A percentile compares a stretch with the other conserved stretches of the same genome.
Evolutionary conservation across 371 early-diverging fungal species (phyloP).

Genomic region (Choanephora cucurbitarum): DNA sequence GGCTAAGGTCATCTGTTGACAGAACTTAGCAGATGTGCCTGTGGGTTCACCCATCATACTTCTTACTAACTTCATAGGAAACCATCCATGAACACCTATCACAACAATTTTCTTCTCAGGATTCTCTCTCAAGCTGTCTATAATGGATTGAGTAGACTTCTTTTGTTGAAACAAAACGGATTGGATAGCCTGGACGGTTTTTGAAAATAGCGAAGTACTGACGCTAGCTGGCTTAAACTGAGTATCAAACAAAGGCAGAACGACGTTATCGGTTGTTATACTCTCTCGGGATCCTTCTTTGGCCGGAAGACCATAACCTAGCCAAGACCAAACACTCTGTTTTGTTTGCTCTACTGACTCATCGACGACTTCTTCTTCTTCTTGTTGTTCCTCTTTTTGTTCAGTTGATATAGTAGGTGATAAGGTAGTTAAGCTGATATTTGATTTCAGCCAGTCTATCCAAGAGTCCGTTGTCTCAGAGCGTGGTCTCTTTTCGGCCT

Average conservation of each 20-base stretch:
- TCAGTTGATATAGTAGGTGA: background rate
- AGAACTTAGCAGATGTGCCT: slow-evolving; percentile 87
- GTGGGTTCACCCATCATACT: slow-evolving; percentile 89
- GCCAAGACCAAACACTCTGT: slow-evolving; percentile 22
- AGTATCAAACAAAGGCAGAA: slow-evolving; percentile 29
- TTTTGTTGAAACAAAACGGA: slow-evolving; percentile 16
- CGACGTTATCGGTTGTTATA: slow-evolving; percentile 14
- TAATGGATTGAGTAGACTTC: slow-evolving; percentile 5
- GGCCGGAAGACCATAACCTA: slow-evolving; percentile 6
- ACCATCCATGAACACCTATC: slow-evolving; percentile 91
- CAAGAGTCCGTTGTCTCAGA: too few species aligned
- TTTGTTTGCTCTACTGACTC: background rate
- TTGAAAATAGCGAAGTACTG: slow-evolving; percentile 1
- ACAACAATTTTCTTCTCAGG: slow-evolving; percentile 46
- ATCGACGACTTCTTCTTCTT: background rate
- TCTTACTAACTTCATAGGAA: slow-evolving; percentile 67
- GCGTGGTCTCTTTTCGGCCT: too few species aligned
- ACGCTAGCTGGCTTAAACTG: slow-evolving; percentile 10
- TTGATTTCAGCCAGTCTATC: background rate
- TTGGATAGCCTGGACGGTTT: slow-evolving; percentile 17
- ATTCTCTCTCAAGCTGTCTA: background rate
- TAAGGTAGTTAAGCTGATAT: background rate
- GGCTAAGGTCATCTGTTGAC: slow-evolving; percentile 78
- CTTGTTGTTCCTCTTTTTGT: background rate
- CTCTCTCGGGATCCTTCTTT: background rate